phyloP scores from a whole-genome alignment of 2,329 filamentous ascomycete species.

The Grosmannia serpens region DNA sequence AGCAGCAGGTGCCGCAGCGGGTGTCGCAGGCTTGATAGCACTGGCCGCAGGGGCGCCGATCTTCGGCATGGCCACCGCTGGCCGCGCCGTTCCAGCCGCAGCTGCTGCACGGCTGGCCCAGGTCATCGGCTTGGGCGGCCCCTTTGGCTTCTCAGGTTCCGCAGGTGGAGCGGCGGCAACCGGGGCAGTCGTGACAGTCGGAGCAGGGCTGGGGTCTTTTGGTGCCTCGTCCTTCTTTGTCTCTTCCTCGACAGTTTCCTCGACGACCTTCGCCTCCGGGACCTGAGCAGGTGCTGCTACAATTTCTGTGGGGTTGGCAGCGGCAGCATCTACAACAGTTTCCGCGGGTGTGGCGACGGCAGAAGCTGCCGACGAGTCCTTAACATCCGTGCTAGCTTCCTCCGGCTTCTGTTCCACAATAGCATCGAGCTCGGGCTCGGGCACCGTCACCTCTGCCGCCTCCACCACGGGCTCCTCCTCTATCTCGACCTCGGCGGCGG shows the following conservation, averaged over 20 bases:
- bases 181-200: constrained; percentile 35
- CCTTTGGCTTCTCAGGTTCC: constrained; percentile 35
- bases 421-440: constrained; percentile 28
- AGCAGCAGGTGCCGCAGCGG: constrained; percentile 33
- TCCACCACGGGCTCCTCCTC: constrained; percentile 32
- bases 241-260: constrained; percentile 44
- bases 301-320: constrained; percentile 13
- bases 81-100: constrained; percentile 38
- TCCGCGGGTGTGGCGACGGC: constrained; percentile 23
- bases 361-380: constrained; percentile 30
- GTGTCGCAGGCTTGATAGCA: constrained; percentile 38
- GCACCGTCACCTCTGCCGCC: constrained; percentile 21
- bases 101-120: constrained; percentile 63
- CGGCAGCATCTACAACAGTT: constrained; percentile 10
- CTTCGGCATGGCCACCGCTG: constrained; percentile 46
- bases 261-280: constrained; percentile 34
- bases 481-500: constrained; percentile 19
- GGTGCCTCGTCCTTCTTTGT: constrained; percentile 53
- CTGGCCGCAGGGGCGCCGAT: constrained; percentile 35
- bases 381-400: constrained; percentile 32
- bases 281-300: constrained; percentile 21
- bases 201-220: constrained; percentile 47
- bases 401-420: constrained; percentile 63
- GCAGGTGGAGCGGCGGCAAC: constrained; percentile 26
- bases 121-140: constrained; percentile 50